Percentiles rank a stretch among this genome's conserved stretches.
Conservation (phyloP, 768 basidiomycete genomes). For the Tulasnella sp. region DNA sequence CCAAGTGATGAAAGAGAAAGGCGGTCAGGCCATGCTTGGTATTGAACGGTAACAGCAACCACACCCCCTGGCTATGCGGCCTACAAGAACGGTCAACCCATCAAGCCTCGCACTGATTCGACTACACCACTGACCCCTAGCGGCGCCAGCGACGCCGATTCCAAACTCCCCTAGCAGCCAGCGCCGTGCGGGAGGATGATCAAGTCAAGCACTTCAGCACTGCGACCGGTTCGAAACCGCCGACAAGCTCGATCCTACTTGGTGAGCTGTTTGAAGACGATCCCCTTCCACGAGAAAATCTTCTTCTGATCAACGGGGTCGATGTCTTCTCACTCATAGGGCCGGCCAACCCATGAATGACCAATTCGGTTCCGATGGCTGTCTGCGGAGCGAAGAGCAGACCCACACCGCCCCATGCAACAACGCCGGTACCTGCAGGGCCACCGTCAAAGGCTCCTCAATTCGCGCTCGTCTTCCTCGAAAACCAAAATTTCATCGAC, state of each 20-base stretch:
- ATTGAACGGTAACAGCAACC: slow-evolving; percentile 55
- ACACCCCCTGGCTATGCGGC: slow-evolving; percentile 68
- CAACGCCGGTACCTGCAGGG: slow-evolving; percentile 8
- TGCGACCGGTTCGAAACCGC: slow-evolving; percentile 2
- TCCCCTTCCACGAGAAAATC: background rate
- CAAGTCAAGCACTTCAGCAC: slow-evolving; percentile 32
- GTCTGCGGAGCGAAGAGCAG: background rate
- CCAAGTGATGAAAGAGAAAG: slow-evolving; percentile 67
- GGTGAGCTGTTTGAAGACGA: slow-evolving; percentile 43
- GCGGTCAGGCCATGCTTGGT: slow-evolving; percentile 61
- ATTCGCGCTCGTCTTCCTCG: slow-evolving; percentile 35
- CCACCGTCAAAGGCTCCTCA: slow-evolving; percentile 33
- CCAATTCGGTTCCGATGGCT: slow-evolving; percentile 41
- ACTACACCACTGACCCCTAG: slow-evolving; percentile 27
- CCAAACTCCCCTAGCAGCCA: slow-evolving; percentile 4
- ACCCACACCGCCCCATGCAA: slow-evolving; percentile 10
- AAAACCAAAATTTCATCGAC: background rate
- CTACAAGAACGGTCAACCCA: slow-evolving; percentile 67
- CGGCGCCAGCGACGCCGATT: background rate
- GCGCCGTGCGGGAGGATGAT: slow-evolving; percentile 28
- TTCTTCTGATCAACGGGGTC: too few relatives aligned
- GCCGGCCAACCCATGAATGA: slow-evolving; percentile 33
- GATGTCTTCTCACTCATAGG: slow-evolving; percentile 48
- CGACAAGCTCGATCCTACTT: slow-evolving; percentile 31
- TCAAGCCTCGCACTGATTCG: slow-evolving; percentile 34